Conservation (phyloP, 257 asterid genomes). For the Capsicum chinense region DNA sequence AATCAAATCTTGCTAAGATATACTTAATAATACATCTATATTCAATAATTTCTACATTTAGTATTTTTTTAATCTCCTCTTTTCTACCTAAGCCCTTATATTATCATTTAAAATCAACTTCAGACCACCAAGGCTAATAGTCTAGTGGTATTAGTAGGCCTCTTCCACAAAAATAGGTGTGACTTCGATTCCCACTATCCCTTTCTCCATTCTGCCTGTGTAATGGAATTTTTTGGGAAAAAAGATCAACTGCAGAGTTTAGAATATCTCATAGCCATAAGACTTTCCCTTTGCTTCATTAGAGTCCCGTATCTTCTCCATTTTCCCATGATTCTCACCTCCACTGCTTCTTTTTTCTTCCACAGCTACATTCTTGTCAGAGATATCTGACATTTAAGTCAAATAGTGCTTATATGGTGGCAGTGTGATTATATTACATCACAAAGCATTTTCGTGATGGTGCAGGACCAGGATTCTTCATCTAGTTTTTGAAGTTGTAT, state of each 20-base stretch:
- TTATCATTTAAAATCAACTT: neutral
- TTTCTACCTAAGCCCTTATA: neutral
- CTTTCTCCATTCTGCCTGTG: no score
- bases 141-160: no score
- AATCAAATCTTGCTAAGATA: neutral
- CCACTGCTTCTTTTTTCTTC: neutral
- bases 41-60: neutral
- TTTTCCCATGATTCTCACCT: neutral
- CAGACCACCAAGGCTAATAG: no score
- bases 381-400: neutral
- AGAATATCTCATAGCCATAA: neutral
- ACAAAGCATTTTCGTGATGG: neutral
- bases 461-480: conserved; percentile 4
- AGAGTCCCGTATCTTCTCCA: neutral
- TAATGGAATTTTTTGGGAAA: no score
- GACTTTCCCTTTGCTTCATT: neutral
- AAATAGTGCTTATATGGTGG: neutral
- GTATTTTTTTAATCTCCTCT: neutral
- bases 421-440: neutral
- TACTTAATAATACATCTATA: neutral
- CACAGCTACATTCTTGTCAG: neutral
- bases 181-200: no score
- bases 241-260: neutral
- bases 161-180: no score
- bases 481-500: neutral